Evolutionary conservation across 192 early-diverging fungal species (phyloP).

Genomic region (Chytriomyces hyalinus): DNA sequence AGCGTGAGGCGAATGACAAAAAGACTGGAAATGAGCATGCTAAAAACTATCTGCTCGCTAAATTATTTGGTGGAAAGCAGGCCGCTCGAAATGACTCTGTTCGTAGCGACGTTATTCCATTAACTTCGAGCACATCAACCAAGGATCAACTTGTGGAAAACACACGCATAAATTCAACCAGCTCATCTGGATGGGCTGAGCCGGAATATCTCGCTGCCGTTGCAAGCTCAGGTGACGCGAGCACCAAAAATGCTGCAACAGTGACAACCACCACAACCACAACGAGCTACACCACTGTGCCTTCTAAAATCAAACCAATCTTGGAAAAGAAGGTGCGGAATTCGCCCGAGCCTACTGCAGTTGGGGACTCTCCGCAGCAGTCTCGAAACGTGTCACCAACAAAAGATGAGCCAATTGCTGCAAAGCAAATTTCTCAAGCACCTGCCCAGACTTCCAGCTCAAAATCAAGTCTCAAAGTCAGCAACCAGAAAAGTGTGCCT

Average conservation of each 20-base stretch:
- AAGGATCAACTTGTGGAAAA: background rate
- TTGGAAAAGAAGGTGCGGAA: background rate
- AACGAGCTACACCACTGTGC: background rate
- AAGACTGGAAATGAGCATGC: slow-evolving; percentile 5
- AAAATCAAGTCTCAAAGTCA: background rate
- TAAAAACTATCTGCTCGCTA: slow-evolving; percentile 2
- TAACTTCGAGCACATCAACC: background rate
- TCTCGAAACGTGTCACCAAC: background rate
- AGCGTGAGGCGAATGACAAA: background rate
- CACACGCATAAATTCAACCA: background rate
- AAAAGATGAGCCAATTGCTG: background rate
- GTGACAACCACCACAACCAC: background rate
- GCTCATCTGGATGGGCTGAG: background rate
- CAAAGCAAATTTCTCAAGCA: background rate
- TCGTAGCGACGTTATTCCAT: background rate
- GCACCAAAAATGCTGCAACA: background rate
- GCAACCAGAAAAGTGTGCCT: background rate
- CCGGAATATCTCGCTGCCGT: background rate
- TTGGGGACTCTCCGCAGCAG: background rate
- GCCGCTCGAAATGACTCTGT: background rate
- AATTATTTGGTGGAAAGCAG: background rate
- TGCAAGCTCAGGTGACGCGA: background rate
- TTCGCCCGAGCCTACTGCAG: background rate
- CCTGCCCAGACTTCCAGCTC: background rate
- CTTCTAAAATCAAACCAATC: background rate